Percentiles rank a stretch among this genome's conserved stretches.
These are phyloP conservation scores for Plasmopara muralis DNA, from an alignment of 352 stramenopile genomes.

Conservation along the genomic window DNA sequence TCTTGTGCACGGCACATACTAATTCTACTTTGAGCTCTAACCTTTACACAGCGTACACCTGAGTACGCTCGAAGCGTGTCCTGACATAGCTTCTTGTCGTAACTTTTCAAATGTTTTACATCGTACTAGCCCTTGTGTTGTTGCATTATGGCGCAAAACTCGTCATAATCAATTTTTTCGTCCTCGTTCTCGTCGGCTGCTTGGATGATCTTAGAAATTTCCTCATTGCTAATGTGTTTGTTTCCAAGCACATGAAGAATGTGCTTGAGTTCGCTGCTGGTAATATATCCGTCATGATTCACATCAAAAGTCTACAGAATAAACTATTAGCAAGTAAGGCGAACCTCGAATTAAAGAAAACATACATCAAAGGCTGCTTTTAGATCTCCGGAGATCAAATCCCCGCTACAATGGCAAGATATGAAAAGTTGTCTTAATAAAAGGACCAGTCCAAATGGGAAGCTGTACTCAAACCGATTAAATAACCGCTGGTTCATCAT, in stretches of 20 bases:
- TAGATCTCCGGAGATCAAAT: constrained; percentile 48
- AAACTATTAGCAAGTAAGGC: not conserved
- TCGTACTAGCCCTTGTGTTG: constrained; percentile 4
- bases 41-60: too few species aligned
- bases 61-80: too few species aligned
- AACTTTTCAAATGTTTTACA: too few species aligned
- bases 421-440: constrained; percentile 1
- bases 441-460: not conserved
- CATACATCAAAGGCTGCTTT: constrained; percentile 56
- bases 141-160: constrained; percentile 73
- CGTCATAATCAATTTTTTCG: constrained; percentile 79
- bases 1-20: too few species aligned
- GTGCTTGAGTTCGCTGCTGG: constrained; percentile 51
- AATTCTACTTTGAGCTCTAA: too few species aligned
- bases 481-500: constrained; percentile 76
- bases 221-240: constrained; percentile 31
- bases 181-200: constrained; percentile 78
- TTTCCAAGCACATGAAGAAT: constrained; percentile 60
- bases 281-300: constrained; percentile 70
- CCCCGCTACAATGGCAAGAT: constrained; percentile 24
- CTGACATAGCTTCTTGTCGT: too few species aligned
- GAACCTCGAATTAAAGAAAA: not conserved
- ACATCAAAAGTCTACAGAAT: constrained; percentile 50
- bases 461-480: constrained; percentile 25
- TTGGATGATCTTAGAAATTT: constrained; percentile 57